These are phyloP conservation scores for Lactifluus subvellereus DNA, from an alignment of 768 basidiomycete species.

Conservation along the genomic window DNA sequence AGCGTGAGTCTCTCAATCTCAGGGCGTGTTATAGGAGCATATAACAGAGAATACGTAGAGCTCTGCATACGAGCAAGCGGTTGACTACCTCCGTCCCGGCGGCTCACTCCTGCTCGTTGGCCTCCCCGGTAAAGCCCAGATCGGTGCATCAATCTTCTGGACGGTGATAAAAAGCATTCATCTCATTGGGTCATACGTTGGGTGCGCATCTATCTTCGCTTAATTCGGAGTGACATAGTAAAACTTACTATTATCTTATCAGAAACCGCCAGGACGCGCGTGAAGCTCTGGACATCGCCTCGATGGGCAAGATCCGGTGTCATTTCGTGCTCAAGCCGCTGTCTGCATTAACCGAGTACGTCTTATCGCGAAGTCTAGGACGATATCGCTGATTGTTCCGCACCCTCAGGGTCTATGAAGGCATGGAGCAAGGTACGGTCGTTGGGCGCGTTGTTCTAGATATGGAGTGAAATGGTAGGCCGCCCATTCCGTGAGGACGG, in stretches of 20 bases:
- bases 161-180: conserved; percentile 60
- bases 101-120: conserved; percentile 78
- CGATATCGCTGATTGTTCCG: background rate
- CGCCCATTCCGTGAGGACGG: background rate
- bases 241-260: conserved; percentile 23
- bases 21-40: conserved; percentile 27
- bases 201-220: conserved; percentile 22
- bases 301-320: conserved; percentile 62
- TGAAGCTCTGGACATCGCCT: conserved; percentile 76
- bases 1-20: conserved; percentile 30
- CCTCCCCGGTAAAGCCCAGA: conserved; percentile 50
- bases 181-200: conserved; percentile 44
- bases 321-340: conserved; percentile 44
- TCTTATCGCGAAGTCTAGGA: conserved; percentile 13
- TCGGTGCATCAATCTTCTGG: conserved; percentile 64
- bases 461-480: conserved; percentile 4
- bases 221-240: background rate
- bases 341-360: conserved; percentile 47
- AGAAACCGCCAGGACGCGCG: conserved; percentile 80
- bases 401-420: conserved; percentile 35
- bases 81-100: conserved; percentile 69
- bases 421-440: conserved; percentile 34
- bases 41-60: conserved; percentile 24
- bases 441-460: conserved; percentile 13
- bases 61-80: conserved; percentile 46